Conservation (phyloP, 495 filamentous ascomycete genomes). For the Pseudevernia furfuracea region DNA sequence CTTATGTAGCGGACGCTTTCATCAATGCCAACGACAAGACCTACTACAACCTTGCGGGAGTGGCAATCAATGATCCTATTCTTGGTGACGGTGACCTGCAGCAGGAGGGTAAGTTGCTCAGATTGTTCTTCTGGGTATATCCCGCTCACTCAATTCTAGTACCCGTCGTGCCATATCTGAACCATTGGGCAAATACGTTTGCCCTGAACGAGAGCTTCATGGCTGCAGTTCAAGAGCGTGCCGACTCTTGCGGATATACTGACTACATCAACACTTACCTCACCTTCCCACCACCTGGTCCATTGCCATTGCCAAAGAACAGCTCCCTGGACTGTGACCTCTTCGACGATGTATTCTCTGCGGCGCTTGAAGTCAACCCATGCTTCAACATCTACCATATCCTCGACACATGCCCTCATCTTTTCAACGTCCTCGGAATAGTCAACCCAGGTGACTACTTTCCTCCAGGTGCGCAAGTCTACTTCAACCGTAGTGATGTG, state of each 20-base stretch:
- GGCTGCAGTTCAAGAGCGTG: conserved; percentile 35
- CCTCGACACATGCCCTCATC: conserved; percentile 38
- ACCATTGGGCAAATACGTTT: conserved; percentile 47
- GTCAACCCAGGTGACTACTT: conserved; percentile 26
- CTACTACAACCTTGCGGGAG: conserved; percentile 42
- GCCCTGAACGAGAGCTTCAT: conserved; percentile 50
- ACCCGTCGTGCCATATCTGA: conserved; percentile 41
- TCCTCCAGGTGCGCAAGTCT: conserved; percentile 40
- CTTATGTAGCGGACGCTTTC: conserved; percentile 48
- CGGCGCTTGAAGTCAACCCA: conserved; percentile 45
- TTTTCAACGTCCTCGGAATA: conserved; percentile 23
- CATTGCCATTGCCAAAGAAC: conserved; percentile 5
- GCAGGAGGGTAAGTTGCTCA: conserved; percentile 33
- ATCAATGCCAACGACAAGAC: conserved; percentile 43
- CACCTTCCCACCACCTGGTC: conserved; percentile 42
- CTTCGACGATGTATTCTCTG: conserved; percentile 42
- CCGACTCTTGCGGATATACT: conserved; percentile 48
- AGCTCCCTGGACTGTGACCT: conserved; percentile 44
- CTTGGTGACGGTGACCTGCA: conserved; percentile 23
- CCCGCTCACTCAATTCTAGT: conserved; percentile 37
- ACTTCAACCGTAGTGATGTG: conserved; percentile 53
- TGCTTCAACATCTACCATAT: conserved; percentile 57
- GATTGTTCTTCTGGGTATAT: conserved; percentile 29
- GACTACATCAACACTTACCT: conserved; percentile 50
- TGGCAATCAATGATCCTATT: conserved; percentile 26